Base-by-base conservation (phyloP, 176 grass and related monocot genomes). In the Musa itinerans region DNA sequence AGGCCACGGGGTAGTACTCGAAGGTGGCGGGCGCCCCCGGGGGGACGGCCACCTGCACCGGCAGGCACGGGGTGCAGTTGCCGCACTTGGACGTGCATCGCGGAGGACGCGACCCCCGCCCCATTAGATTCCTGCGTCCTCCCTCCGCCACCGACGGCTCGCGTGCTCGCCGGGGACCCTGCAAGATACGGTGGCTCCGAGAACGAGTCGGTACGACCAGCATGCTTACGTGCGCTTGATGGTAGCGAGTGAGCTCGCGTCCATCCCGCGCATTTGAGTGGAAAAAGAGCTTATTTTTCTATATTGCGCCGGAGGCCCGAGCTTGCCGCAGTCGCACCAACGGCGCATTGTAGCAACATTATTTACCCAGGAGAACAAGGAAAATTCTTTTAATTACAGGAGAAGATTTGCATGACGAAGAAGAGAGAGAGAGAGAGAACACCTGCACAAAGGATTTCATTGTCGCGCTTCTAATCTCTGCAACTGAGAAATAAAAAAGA, bases 1-100 rank as follows among this genome's bases (percentile, higher is more conserved):
- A 86, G 10, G 84, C 79, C 68, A 82, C 84, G 27, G 84, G 84
- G 65, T 86, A 82, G 79, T 86, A 86, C 71, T 82, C 84, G 65
- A 71, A 72, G 68, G 67, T 78, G 51, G 81, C 79, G 15, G 27
- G 74, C 63, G 79, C 50, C 16, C 58, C 52, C 50, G 75, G 84
- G 55, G 79, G 79, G 8, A 82, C 75, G 10, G 69, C 19, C 22
- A 86, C 68, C 74, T 78, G 84, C 56, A 82, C 74, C 51, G 84
- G 79, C 51, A 29, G 11, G 58, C 84, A 86, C 26, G 79, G 84
- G n/a, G 13, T 74, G 59, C 84, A 86, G 5, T 59, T 68, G 6
- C 79, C 68, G 52, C 84, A 86, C 72, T 74, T 86, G 10, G 20
- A 54, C 68, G 50, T 58, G 79, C 84, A 86, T 26, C 84, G 80